Evolutionary conservation across 129 eudicot species (phyloP).

Genomic region (Heracleum sosnowskyi): DNA sequence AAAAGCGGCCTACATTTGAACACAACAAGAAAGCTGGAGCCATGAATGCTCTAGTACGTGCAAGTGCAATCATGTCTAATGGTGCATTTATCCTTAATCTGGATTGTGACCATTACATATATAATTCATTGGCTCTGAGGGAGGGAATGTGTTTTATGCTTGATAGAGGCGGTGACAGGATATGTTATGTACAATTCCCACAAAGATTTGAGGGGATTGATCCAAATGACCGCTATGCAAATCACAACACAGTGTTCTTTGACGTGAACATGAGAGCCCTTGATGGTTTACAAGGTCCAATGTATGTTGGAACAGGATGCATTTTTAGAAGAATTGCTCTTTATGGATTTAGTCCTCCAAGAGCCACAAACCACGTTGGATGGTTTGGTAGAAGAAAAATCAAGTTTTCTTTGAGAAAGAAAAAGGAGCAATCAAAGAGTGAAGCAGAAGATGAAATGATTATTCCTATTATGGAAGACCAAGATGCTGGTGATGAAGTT

Average conservation of each 20-base stretch:
- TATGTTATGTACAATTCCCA: slow-evolving; percentile 61
- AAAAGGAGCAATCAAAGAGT: slow-evolving; percentile 11
- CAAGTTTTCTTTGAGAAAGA: slow-evolving; percentile 25
- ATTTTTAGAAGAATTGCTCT: slow-evolving; percentile 50
- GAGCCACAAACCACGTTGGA: slow-evolving; percentile 58
- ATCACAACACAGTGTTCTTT: slow-evolving; percentile 58
- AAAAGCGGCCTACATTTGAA: slow-evolving; percentile 54
- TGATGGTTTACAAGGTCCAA: slow-evolving; percentile 60
- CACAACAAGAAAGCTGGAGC: slow-evolving; percentile 82
- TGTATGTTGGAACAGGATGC: slow-evolving; percentile 68
- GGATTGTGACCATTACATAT: slow-evolving; percentile 71
- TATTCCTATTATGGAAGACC: slow-evolving; percentile 29
- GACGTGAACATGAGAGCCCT: slow-evolving; percentile 61
- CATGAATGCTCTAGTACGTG: slow-evolving; percentile 57
- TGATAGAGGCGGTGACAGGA: slow-evolving; percentile 82
- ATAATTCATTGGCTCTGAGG: slow-evolving; percentile 59
- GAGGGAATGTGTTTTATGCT: slow-evolving; percentile 97
- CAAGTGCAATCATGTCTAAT: slow-evolving; percentile 64
- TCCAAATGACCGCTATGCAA: slow-evolving; percentile 58
- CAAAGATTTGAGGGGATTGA: slow-evolving; percentile 69
- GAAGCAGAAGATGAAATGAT: slow-evolving; percentile 32
- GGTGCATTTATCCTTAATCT: slow-evolving; percentile 61
- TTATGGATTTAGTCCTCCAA: slow-evolving; percentile 56
- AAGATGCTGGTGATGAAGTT: slow-evolving; percentile 26
- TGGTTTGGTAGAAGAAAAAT: slow-evolving; percentile 43